A percentile compares a stretch with the other conserved stretches of the same genome.
Evolutionary conservation across 2,329 filamentous ascomycete genomes (phyloP).

Genomic region (Pestalotiopsis sp.): DNA sequence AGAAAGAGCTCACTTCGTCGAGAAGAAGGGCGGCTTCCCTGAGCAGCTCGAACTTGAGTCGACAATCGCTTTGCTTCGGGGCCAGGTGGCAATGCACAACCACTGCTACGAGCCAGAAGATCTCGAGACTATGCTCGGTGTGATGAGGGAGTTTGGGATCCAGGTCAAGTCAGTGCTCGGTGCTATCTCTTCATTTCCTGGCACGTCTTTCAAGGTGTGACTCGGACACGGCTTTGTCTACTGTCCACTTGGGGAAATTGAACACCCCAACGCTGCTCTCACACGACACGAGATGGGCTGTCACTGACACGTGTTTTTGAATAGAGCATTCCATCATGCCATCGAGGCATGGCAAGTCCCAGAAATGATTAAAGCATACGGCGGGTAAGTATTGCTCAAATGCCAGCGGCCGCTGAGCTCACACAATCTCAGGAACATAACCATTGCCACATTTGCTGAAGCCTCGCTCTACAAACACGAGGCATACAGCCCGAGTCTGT

Average conservation of each 20-base stretch:
- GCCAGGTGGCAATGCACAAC: conserved; percentile 43
- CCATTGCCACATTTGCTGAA: conserved; percentile 46
- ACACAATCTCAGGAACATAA: conserved; percentile 36
- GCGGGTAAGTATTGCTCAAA: conserved; percentile 32
- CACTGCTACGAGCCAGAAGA: conserved; percentile 49
- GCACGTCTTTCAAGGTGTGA: too few relatives aligned
- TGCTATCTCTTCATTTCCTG: too few relatives aligned
- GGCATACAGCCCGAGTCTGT: conserved; percentile 42
- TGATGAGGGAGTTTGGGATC: conserved; percentile 46
- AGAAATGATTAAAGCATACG: conserved; percentile 40
- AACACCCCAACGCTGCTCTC: too few relatives aligned
- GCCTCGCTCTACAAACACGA: conserved; percentile 45
- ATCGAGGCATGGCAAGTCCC: conserved; percentile 42
- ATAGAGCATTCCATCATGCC: conserved; percentile 42
- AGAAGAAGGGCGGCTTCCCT: conserved; percentile 21
- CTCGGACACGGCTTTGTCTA: too few relatives aligned
- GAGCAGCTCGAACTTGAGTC: conserved; percentile 43
- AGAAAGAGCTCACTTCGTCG: neutral
- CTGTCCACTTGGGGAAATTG: too few relatives aligned
- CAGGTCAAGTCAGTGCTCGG: conserved; percentile 27
- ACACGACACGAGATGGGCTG: too few relatives aligned
- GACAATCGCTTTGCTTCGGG: conserved; percentile 41
- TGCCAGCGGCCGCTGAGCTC: neutral
- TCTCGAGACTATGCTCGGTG: conserved; percentile 44
- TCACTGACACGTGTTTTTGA: too few relatives aligned